Base-by-base conservation (phyloP, 1,139 yeast genomes). In the Trichomonascaceae sp. region DNA sequence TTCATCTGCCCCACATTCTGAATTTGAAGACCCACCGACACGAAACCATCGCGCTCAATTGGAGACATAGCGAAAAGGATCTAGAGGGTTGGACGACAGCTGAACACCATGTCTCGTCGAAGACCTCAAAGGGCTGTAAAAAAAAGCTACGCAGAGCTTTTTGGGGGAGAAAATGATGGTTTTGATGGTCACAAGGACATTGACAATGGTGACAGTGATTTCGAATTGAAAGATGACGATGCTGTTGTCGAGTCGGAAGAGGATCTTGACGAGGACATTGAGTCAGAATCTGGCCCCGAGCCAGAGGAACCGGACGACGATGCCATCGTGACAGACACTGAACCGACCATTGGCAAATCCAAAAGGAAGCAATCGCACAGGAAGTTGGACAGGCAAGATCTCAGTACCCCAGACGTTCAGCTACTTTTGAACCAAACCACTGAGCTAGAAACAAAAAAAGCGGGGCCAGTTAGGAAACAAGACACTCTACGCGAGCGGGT, bases 401-500 rank as follows among this genome's bases (percentile, higher is more conserved):
- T 11, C 17, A 28, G 25, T 9, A 9, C 3, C 4, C n/a, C n/a
- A n/a, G n/a, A n/a, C n/a, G n/a, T n/a, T n/a, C n/a, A n/a, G n/a
- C n/a, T n/a, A n/a, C n/a, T n/a, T n/a, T n/a, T n/a, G n/a, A n/a
- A n/a, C n/a, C n/a, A n/a, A n/a, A n/a, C n/a, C n/a, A n/a, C n/a
- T n/a, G n/a, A n/a, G n/a, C n/a, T n/a, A n/a, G n/a, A n/a, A n/a
- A n/a, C n/a, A n/a, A n/a, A n/a, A n/a, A n/a, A n/a, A n/a, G n/a
- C n/a, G n/a, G 23, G 6, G 6, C 23, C 9, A 20, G 11, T 8
- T 20, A 26, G 31, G 14, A 29, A 33, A 16, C 35, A 38, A 3
- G 47, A 38, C 26, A 43, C 40, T 20, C 31, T 45, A 16, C 37
- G 34, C 31, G 51, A 43, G 30, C 42, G 50, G 20, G 40, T 39